Evolutionary conservation across 2,329 filamentous ascomycete species (phyloP), one percentile per base, ranked within the genome.

Genomic region (Fusarium domesticum): DNA sequence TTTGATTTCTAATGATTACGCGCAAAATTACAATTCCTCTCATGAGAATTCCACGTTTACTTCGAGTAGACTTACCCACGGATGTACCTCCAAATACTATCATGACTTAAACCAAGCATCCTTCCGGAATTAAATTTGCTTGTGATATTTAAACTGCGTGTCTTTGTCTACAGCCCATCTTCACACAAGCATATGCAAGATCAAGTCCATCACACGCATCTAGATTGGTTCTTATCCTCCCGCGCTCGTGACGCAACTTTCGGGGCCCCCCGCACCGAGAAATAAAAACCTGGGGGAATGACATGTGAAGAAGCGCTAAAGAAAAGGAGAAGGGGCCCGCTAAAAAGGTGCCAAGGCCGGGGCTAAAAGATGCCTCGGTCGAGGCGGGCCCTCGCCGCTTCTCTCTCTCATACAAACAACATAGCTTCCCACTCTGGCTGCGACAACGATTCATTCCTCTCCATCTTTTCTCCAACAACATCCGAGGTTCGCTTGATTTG

Each of bases 351-450:
- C 57, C 52, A 54, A 54, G 50, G 37, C 55, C 42, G 47, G 50
- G 50, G 51, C 54, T 38, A 45, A 46, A 44, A 62, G 58, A 60
- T 65, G 63, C 63, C 63, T 65, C 63, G 63, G 60, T 56, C 61
- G 50, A 56, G 57, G 56, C 54, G 57, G 53, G 50, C 50, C 54
- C 42, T 48, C 20, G 35, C 44, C 45, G 8, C 34, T 38, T 34
- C 10, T 34, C 25, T 35, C 42, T 32, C 38, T 28, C 18, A 38
- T 39, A 42, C 39, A 35, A 42, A 15, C 18, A 18, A 35, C 28
- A 43, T 39, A 32, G 37, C 33, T 35, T 35, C 43, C 38, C 23
- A 43, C 28, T 48, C 41, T 44, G 40, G 43, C 30, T 46, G 41
- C 45, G 31, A 7, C 44, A 48, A 40, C 30, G 20, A 34, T 43